These are phyloP conservation scores for Mikania micrantha DNA, from an alignment of 129 eudicot genomes.

Conservation along the genomic window DNA sequence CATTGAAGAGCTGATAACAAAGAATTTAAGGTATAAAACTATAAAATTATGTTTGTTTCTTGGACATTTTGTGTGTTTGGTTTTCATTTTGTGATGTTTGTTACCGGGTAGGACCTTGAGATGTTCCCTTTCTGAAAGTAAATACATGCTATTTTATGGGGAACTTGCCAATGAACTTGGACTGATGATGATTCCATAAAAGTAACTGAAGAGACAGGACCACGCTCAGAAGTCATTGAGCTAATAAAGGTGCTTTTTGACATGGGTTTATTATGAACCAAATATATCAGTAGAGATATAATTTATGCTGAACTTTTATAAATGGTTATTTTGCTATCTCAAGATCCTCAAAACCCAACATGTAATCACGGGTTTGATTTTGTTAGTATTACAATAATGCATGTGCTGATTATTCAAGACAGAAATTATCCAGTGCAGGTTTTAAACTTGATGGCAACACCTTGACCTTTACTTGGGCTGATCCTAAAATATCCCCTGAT, in stretches of 20 bases:
- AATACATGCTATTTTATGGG: conserved; percentile 85
- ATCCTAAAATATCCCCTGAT: conserved; percentile 86
- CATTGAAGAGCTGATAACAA: conserved; percentile 77
- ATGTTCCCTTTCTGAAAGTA: too few species aligned
- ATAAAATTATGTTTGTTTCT: background rate
- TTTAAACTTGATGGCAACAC: conserved; percentile 91
- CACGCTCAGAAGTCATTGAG: conserved; percentile 85
- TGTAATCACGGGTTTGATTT: too few species aligned
- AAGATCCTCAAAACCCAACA: too few species aligned
- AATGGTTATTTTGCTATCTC: too few species aligned
- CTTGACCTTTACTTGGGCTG: conserved; percentile 96
- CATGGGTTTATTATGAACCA: background rate
- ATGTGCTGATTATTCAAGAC: conserved; percentile 98
- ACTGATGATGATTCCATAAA: conserved; percentile 78
- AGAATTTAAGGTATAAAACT: conserved; percentile 59
- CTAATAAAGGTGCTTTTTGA: conserved; percentile 66
- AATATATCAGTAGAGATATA: background rate
- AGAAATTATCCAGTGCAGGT: conserved; percentile 58
- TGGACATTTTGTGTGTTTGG: background rate
- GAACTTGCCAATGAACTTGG: conserved; percentile 82
- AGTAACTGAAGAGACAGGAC: conserved; percentile 81
- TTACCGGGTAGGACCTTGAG: too few species aligned
- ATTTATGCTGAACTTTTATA: too few species aligned
- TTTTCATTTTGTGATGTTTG: background rate
- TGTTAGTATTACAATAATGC: too few species aligned